Evolutionary conservation across 148 eudicot genomes (phyloP).

Genomic region (Tetragonia tetragonoides): DNA sequence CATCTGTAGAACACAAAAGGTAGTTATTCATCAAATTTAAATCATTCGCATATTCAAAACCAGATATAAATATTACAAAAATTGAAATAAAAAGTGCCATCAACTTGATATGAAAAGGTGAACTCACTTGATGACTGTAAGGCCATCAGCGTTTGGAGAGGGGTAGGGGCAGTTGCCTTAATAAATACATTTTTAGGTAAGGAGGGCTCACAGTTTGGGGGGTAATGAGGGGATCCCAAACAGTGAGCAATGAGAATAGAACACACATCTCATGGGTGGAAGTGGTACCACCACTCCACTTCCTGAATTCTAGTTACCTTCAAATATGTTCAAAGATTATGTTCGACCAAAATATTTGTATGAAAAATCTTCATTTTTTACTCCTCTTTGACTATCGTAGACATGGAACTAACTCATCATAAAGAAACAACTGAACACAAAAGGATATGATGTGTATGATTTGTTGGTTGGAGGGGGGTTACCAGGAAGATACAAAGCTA

Average conservation of each 20-base stretch:
- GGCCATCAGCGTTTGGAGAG: background rate
- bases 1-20: slow-evolving; percentile 55
- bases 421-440: background rate
- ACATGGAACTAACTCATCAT: background rate
- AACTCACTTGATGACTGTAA: background rate
- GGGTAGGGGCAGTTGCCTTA: background rate
- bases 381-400: background rate
- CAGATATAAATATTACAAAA: background rate
- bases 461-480: background rate
- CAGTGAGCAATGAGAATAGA: too few species aligned
- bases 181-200: background rate
- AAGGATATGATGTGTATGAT: background rate
- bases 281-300: too few species aligned
- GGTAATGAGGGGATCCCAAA: too few species aligned
- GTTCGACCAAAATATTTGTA: background rate
- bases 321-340: background rate
- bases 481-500: background rate
- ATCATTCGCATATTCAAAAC: background rate
- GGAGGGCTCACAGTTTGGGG: too few species aligned
- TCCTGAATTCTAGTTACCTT: too few species aligned
- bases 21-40: slow-evolving; percentile 8
- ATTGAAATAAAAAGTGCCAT: background rate
- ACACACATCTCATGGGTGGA: too few species aligned
- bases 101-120: background rate
- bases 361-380: background rate